Conservation (phyloP, 148 eudicot species). For the Fagopyrum esculentum region DNA sequence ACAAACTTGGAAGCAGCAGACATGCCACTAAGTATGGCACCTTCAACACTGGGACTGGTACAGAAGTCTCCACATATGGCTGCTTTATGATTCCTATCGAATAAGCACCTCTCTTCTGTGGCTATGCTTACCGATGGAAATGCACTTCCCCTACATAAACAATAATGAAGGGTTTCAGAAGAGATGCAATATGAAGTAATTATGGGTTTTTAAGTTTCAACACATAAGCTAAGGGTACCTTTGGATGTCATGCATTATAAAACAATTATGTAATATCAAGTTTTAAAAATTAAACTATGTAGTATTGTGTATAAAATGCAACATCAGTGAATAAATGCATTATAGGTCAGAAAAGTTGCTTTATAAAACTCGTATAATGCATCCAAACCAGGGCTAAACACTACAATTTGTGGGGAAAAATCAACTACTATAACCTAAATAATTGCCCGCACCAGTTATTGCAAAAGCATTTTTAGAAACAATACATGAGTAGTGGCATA, state of each 20-base stretch:
- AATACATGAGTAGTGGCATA: not conserved
- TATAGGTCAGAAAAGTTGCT: too few species aligned
- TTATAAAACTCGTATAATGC: too few species aligned
- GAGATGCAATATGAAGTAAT: not conserved
- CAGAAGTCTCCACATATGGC: slow-evolving; percentile 95
- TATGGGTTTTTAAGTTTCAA: not conserved
- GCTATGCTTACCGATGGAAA: slow-evolving; percentile 68
- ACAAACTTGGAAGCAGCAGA: slow-evolving; percentile 72
- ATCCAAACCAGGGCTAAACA: not conserved
- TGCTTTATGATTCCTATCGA: slow-evolving; percentile 49
- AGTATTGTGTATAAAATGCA: too few species aligned
- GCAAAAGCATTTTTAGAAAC: not conserved
- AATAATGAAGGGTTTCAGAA: not conserved
- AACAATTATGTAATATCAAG: too few species aligned
- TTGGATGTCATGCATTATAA: too few species aligned
- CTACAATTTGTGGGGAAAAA: not conserved
- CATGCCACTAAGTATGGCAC: slow-evolving; percentile 79
- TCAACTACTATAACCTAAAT: not conserved
- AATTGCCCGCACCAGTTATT: not conserved
- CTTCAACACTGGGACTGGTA: slow-evolving; percentile 81
- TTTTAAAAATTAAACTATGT: too few species aligned
- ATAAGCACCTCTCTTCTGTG: slow-evolving; percentile 67
- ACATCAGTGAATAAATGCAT: too few species aligned
- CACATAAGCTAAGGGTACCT: not conserved
- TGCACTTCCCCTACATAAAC: slow-evolving; percentile 79